Evolutionary conservation across 352 stramenopile genomes (phyloP).

Genomic region (Saprolegnia parasitica): DNA sequence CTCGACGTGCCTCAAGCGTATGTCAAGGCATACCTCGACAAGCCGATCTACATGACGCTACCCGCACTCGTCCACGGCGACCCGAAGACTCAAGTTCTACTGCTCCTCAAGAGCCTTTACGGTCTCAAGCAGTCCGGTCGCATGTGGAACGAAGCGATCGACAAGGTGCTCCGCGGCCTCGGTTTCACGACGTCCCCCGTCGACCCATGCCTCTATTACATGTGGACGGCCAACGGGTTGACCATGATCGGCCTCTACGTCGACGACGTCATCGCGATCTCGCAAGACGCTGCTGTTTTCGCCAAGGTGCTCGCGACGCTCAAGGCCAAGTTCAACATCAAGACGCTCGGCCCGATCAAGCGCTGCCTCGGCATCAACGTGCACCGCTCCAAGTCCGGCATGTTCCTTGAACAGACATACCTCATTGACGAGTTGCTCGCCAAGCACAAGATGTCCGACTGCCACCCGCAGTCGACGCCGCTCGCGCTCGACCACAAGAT

Average conservation of each 20-base stretch:
- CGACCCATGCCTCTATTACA: slow-evolving; percentile 35
- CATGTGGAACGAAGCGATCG: slow-evolving; percentile 34
- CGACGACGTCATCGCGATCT: slow-evolving; percentile 35
- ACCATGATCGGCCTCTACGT: slow-evolving; percentile 30
- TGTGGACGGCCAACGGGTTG: not conserved
- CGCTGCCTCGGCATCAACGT: slow-evolving; percentile 38
- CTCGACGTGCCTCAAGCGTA: slow-evolving; percentile 39
- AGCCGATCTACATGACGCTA: slow-evolving; percentile 32
- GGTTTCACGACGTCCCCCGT: slow-evolving; percentile 32
- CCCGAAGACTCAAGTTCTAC: slow-evolving; percentile 13
- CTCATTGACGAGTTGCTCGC: slow-evolving; percentile 31
- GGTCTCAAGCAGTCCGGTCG: slow-evolving; percentile 35
- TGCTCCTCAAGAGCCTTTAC: slow-evolving; percentile 34
- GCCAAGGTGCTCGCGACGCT: slow-evolving; percentile 29
- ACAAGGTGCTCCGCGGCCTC: slow-evolving; percentile 30
- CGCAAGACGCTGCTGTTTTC: not conserved
- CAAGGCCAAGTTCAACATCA: slow-evolving; percentile 30
- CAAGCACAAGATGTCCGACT: slow-evolving; percentile 25
- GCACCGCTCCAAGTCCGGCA: slow-evolving; percentile 7
- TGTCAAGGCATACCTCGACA: slow-evolving; percentile 32
- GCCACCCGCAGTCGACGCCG: not conserved
- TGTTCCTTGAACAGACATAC: slow-evolving; percentile 31
- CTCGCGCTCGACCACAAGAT: not conserved
- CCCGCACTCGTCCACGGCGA: slow-evolving; percentile 6
- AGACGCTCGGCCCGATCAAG: slow-evolving; percentile 31